Percentiles rank a stretch among this genome's conserved stretches.
Evolutionary conservation across 116 monocot genomes (phyloP).

Genomic region (Papilionanthe hybrid): DNA sequence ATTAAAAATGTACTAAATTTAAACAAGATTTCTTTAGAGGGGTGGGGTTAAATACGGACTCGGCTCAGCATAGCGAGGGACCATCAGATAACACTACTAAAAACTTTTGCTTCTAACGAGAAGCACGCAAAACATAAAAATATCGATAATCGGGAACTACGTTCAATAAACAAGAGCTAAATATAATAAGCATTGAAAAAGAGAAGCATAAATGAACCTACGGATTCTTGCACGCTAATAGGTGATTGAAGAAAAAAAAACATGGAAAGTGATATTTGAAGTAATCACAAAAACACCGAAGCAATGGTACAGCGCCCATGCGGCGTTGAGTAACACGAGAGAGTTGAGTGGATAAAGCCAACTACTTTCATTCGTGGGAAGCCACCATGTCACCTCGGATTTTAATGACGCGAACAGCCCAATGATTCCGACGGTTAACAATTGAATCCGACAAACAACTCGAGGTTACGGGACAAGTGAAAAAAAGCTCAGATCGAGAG

Average conservation of each 20-base stretch:
- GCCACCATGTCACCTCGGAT: neutral
- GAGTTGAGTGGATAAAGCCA: constrained; percentile 1
- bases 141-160: neutral
- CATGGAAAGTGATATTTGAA: constrained; percentile 54
- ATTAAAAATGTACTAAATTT: neutral
- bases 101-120: constrained; percentile 94
- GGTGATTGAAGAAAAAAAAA: constrained; percentile 71
- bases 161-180: neutral
- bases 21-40: neutral
- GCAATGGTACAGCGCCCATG: constrained; percentile 67
- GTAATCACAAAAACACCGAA: constrained; percentile 50
- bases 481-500: no score
- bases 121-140: neutral
- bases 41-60: constrained; percentile 54
- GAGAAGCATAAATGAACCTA: constrained; percentile 40
- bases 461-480: no score
- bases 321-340: constrained; percentile 41
- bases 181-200: neutral
- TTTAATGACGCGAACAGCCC: neutral
- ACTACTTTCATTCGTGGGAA: neutral
- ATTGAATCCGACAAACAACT: no score
- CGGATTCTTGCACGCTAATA: constrained; percentile 80
- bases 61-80: constrained; percentile 85
- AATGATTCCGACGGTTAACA: no score
- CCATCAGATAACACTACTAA: constrained; percentile 86